These are phyloP conservation scores for Nakaseomyces bracarensis DNA, from an alignment of 1,139 yeast species.

Conservation along the genomic window DNA sequence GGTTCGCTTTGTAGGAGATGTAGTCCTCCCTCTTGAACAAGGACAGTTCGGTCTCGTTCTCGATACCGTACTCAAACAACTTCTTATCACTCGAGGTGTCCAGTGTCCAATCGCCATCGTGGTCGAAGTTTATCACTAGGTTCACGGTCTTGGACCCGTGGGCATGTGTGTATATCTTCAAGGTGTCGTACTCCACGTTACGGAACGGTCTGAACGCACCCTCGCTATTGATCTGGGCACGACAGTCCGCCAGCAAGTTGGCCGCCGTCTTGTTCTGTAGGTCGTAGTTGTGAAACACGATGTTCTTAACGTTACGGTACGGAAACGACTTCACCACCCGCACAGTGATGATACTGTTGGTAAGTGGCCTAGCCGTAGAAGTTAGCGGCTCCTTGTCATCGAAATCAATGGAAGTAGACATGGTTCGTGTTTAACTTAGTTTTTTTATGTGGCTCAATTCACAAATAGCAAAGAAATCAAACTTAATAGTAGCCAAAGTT, in stretches of 20 bases:
- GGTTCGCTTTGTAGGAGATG: slow-evolving; percentile 60
- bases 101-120: slow-evolving; percentile 59
- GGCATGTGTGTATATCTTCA: slow-evolving; percentile 87
- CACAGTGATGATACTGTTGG: slow-evolving; percentile 62
- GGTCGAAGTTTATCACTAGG: slow-evolving; percentile 79
- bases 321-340: slow-evolving; percentile 88
- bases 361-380: slow-evolving; percentile 31
- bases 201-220: slow-evolving; percentile 78
- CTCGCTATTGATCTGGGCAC: slow-evolving; percentile 47
- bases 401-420: slow-evolving; percentile 12
- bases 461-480: not conserved
- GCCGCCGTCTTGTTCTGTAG: slow-evolving; percentile 60
- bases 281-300: slow-evolving; percentile 64
- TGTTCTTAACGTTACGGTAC: slow-evolving; percentile 80
- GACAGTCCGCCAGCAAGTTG: slow-evolving; percentile 47
- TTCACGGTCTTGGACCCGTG: slow-evolving; percentile 94
- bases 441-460: not conserved
- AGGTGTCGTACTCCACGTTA: slow-evolving; percentile 62
- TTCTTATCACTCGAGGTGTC: slow-evolving; percentile 37
- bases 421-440: not conserved
- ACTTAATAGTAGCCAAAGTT: too few species aligned
- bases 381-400: slow-evolving; percentile 34
- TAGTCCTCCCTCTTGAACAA: slow-evolving; percentile 63
- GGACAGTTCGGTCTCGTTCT: slow-evolving; percentile 88
- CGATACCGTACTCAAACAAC: slow-evolving; percentile 61